These are phyloP conservation scores for Exophiala phaeomuriformis DNA, from an alignment of 2,329 filamentous ascomycete species.

Conservation along the genomic window DNA sequence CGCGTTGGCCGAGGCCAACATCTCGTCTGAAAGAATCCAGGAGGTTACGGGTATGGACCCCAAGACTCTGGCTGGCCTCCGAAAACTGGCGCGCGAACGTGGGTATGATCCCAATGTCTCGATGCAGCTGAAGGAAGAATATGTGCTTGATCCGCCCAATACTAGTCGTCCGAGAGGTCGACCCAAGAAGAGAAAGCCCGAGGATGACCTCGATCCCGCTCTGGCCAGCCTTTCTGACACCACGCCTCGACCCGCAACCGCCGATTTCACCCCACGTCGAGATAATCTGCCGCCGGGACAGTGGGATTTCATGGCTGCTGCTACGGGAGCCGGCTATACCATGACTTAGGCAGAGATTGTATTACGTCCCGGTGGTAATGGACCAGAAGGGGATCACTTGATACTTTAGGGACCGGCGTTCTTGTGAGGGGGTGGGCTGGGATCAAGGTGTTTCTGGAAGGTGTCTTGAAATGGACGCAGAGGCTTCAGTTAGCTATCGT, in stretches of 20 bases:
- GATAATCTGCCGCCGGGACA: constrained; percentile 26
- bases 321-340: constrained; percentile 20
- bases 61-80: constrained; percentile 25
- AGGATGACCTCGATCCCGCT: constrained; percentile 31
- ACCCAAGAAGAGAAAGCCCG: constrained; percentile 27
- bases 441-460: too few species aligned
- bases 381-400: background rate
- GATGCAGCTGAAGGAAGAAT: constrained; percentile 28
- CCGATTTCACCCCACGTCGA: constrained; percentile 14
- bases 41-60: constrained; percentile 28
- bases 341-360: constrained; percentile 16
- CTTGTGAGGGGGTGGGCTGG: too few species aligned
- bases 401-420: too few species aligned
- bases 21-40: constrained; percentile 26
- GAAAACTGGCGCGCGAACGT: constrained; percentile 26
- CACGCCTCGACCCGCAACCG: constrained; percentile 1
- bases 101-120: constrained; percentile 27
- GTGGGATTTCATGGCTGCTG: constrained; percentile 27
- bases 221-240: constrained; percentile 15
- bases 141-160: constrained; percentile 27
- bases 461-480: too few species aligned
- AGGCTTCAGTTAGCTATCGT: too few species aligned
- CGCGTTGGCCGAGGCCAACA: constrained; percentile 26
- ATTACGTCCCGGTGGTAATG: background rate
- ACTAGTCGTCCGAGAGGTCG: constrained; percentile 24